phyloP scores from a whole-genome alignment of 2,329 filamentous ascomycete genomes.

The Trichoderma hamatum region DNA sequence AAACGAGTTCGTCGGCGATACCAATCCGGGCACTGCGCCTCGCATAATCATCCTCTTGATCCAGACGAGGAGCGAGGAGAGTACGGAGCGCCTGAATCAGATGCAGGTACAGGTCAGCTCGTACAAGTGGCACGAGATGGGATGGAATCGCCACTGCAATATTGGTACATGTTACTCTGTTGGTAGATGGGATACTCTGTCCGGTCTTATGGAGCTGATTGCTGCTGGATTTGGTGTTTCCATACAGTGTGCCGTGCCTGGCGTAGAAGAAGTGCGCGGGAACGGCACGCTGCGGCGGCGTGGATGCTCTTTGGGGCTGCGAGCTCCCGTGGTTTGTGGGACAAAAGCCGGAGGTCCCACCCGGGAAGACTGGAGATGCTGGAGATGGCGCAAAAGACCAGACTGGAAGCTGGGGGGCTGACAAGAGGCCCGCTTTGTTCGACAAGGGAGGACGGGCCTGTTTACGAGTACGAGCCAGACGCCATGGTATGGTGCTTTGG shows the following conservation, averaged over 20 bases:
- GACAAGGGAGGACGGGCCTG: neutral
- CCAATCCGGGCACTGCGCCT: neutral
- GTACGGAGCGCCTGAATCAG: neutral
- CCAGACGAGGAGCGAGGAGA: neutral
- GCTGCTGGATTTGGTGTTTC: neutral
- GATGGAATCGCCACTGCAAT: constrained; percentile 4
- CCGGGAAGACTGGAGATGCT: constrained; percentile 14
- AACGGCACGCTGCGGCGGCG: constrained; percentile 27
- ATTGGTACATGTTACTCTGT: neutral
- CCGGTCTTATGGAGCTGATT: neutral
- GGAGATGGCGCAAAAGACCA: neutral
- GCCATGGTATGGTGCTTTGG: no score
- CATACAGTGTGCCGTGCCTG: constrained; percentile 28
- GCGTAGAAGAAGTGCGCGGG: constrained; percentile 23
- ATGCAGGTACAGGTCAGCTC: constrained; percentile 23
- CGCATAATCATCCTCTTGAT: constrained; percentile 12
- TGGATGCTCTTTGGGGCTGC: constrained; percentile 23
- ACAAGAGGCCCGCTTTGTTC: constrained; percentile 4
- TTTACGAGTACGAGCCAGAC: constrained; percentile 16
- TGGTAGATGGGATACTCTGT: neutral
- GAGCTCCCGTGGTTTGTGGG: constrained; percentile 27
- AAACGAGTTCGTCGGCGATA: neutral
- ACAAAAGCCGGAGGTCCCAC: constrained; percentile 27
- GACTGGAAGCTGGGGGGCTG: neutral
- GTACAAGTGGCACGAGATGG: constrained; percentile 7